phyloP scores from a whole-genome alignment of 2,329 filamentous ascomycete species.

The Sclerotinia subarctica region DNA sequence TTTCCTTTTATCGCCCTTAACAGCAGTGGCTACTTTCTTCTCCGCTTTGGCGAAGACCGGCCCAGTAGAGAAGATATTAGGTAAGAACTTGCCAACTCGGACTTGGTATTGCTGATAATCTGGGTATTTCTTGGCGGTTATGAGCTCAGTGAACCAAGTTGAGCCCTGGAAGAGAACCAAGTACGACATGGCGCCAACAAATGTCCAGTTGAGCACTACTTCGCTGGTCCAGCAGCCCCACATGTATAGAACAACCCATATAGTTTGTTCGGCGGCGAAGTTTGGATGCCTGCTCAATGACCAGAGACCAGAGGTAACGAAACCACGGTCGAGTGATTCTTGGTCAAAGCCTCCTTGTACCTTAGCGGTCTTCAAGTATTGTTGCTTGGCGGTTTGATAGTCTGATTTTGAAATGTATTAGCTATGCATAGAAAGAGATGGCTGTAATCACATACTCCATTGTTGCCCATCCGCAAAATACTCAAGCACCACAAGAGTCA shows the following conservation, averaged over 20 bases:
- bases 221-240: slow-evolving; percentile 78
- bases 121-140: slow-evolving; percentile 78
- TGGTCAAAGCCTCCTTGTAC: slow-evolving; percentile 63
- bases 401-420: slow-evolving; percentile 43
- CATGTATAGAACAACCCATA: slow-evolving; percentile 86
- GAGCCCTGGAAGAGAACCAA: slow-evolving; percentile 84
- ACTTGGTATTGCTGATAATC: slow-evolving; percentile 84
- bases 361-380: slow-evolving; percentile 71
- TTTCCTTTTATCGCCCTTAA: slow-evolving; percentile 2
- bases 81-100: slow-evolving; percentile 80
- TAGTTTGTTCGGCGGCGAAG: slow-evolving; percentile 84
- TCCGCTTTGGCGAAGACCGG: neutral
- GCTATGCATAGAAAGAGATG: neutral
- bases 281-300: slow-evolving; percentile 90
- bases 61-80: slow-evolving; percentile 40
- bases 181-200: slow-evolving; percentile 65
- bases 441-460: slow-evolving; percentile 59
- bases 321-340: slow-evolving; percentile 84
- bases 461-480: slow-evolving; percentile 89
- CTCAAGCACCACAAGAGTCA: slow-evolving; percentile 61
- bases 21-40: slow-evolving; percentile 10
- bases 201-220: slow-evolving; percentile 74
- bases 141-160: slow-evolving; percentile 79
- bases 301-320: slow-evolving; percentile 81
- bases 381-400: slow-evolving; percentile 76